Conservation (phyloP, 352 stramenopile genomes). For the Globisporangium nagaii region DNA sequence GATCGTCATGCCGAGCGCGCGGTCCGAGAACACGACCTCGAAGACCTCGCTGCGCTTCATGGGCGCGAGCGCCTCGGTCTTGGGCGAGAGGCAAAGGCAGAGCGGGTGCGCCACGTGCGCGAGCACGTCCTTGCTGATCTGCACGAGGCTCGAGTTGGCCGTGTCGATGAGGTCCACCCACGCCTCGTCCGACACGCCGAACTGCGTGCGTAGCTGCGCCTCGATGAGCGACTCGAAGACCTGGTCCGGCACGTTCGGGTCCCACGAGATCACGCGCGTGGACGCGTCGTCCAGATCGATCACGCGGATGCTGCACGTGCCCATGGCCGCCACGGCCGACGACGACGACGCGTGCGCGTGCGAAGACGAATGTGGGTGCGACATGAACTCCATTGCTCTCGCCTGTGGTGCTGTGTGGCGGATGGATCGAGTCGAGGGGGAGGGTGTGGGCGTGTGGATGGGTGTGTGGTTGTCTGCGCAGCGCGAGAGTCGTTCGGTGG, state of each 20-base stretch:
- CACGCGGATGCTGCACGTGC: conserved; percentile 57
- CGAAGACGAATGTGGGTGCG: no score
- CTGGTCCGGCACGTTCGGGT: conserved; percentile 74
- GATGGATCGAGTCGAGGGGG: no score
- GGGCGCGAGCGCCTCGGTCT: conserved; percentile 74
- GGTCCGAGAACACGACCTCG: conserved; percentile 68
- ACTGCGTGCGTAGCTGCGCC: conserved; percentile 62
- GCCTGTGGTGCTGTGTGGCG: neutral
- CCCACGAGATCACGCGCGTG: conserved; percentile 68
- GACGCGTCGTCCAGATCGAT: conserved; percentile 85
- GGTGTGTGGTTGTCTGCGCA: neutral
- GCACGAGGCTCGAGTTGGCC: conserved; percentile 73
- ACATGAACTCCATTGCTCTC: neutral
- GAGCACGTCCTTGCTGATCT: conserved; percentile 77
- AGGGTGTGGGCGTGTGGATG: neutral
- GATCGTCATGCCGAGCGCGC: conserved; percentile 78
- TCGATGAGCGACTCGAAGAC: conserved; percentile 79
- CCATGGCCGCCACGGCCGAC: neutral
- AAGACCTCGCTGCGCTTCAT: conserved; percentile 82
- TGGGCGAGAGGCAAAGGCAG: conserved; percentile 77
- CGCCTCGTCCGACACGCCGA: conserved; percentile 78
- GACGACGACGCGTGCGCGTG: no score
- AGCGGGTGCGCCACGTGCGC: conserved; percentile 44
- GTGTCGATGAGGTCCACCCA: conserved; percentile 86
- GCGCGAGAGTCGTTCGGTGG: no score